Evolutionary conservation across 1,139 yeast genomes (phyloP), one percentile per base, ranked within the genome.

Genomic region (Protomyces lactucae-debilis): DNA sequence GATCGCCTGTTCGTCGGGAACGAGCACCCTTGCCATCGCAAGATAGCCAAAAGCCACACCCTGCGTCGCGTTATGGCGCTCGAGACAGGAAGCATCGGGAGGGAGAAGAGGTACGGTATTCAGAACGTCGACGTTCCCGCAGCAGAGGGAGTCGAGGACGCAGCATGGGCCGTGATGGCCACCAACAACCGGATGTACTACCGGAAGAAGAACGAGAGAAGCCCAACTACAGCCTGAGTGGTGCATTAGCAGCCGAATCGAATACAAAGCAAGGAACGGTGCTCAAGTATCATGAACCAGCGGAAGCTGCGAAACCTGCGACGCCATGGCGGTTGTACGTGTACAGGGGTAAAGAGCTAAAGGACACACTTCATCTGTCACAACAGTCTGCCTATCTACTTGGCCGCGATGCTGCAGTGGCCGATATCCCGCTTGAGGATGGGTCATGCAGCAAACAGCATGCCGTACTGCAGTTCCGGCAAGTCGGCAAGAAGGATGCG

Each of bases 401-500:
- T 12, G 87, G 87, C 0, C 74, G 85, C 48, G 84, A 81, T 66
- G 69, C 70, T 5, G 72, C 76, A 12, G 71, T 79, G 0, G 79
- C 78, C 25, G 84, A 83, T 69, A 76, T 83, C 1, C 72, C 74
- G 12, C 72, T 82, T 1, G 76, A 76, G 18, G 79, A 80, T 57
- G 76, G 76, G 23, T 73, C 80, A 0, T 79, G 82, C 52, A 81
- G 85, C 0, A 78, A 79, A 64, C 82, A 81, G 69, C 87, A 84
- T 68, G 85, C 86, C 9, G 87, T 78, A 0, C 74, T 84, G 10
- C 87, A 84, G 68, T 83, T 80, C 67, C 72, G 82, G 32, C 61
- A 65, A 16, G 70, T 70, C 21, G 52, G 63, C 18, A 68, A 64
- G 43, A 66, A 67, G 51, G 64, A 52, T 35, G 68, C 60, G 40